Base-by-base conservation (phyloP, 2,329 filamentous ascomycete species). In the Monosporascus cannonballus region DNA sequence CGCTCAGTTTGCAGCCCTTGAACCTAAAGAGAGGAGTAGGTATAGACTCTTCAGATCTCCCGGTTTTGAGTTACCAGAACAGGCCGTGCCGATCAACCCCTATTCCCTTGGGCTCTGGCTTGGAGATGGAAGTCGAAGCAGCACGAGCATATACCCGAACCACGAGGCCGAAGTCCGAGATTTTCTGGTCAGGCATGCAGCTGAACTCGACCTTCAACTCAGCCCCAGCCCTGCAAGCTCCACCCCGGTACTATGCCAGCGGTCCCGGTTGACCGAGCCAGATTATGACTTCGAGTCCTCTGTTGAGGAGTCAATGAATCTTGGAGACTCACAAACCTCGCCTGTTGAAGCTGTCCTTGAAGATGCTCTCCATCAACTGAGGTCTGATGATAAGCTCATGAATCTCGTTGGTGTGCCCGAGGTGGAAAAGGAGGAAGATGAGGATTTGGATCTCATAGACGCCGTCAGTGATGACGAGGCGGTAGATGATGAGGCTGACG, bases 1-100 rank as follows among this genome's bases (percentile, higher is more conserved):
- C 8, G 66, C 66, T 27, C 64, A 76, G 24, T 77, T 74, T 54
- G 73, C 75, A 53, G 60, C 66, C 39, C 62, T 77, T 34, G 60
- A 65, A 27, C 47, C 60, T 2, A 56, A 64, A n/a, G 71, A 76
- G 54, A 69, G 70, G 59, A 54, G 56, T 30, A 60, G 61, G 50
- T 67, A 73, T 53, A 61, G 53, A 46, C 62, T 69, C n/a, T 72
- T 74, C 59, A 68, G 59, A 51, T 68, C 58, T 50, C 61, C 69
- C 51, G 60, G 59, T 45, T 68, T 67, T 45, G 61, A 69, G 50
- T 47, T 63, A 36, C 55, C 64, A 14, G 57, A 67, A 52, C 53
- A 57, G 25, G 9, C 51, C 42, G 61, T 60, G 34, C 57, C 59
- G 6, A 49, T 55, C 41, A 56, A 58, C 50, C 52, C 60, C 17